These are phyloP conservation scores for Ophiobolus disseminans DNA, from an alignment of 2,329 filamentous ascomycete genomes.

Conservation along the genomic window DNA sequence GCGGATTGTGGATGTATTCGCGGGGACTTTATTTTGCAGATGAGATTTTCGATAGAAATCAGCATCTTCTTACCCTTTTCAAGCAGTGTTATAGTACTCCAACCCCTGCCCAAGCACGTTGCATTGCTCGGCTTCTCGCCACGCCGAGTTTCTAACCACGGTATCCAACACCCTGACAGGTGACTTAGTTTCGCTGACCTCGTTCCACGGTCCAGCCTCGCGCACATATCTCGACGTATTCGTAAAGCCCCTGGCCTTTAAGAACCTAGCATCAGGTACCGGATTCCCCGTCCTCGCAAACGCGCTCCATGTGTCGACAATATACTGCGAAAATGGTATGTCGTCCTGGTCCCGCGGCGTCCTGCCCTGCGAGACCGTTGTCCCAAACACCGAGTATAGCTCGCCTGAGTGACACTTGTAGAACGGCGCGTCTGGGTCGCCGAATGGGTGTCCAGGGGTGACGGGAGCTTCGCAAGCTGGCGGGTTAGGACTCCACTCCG, in stretches of 20 bases:
- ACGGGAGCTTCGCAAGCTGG: constrained; percentile 46
- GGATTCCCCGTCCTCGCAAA: constrained; percentile 42
- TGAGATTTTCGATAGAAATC: not conserved
- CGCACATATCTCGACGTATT: constrained; percentile 28
- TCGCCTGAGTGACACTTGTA: constrained; percentile 43
- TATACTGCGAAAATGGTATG: constrained; percentile 39
- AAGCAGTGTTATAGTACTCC: constrained; percentile 27
- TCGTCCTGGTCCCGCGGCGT: constrained; percentile 38
- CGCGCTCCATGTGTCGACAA: constrained; percentile 41
- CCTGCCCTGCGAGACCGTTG: constrained; percentile 43
- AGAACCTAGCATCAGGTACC: constrained; percentile 25
- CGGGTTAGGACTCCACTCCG: constrained; percentile 36
- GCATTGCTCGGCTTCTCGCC: constrained; percentile 36
- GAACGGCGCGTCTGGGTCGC: constrained; percentile 32
- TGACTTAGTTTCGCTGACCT: constrained; percentile 12
- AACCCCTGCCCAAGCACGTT: constrained; percentile 29
- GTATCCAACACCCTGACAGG: constrained; percentile 39
- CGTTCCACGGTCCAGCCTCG: constrained; percentile 20
- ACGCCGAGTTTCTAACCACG: constrained; percentile 15
- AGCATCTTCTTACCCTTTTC: not conserved
- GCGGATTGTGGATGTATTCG: not conserved
- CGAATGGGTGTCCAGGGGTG: constrained; percentile 30
- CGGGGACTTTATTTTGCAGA: not conserved
- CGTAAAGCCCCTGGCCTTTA: constrained; percentile 36
- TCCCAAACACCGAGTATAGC: constrained; percentile 42